Evolutionary conservation across 1,139 yeast species (phyloP).

Genomic region (Zygosaccharomyces pseudobailii): DNA sequence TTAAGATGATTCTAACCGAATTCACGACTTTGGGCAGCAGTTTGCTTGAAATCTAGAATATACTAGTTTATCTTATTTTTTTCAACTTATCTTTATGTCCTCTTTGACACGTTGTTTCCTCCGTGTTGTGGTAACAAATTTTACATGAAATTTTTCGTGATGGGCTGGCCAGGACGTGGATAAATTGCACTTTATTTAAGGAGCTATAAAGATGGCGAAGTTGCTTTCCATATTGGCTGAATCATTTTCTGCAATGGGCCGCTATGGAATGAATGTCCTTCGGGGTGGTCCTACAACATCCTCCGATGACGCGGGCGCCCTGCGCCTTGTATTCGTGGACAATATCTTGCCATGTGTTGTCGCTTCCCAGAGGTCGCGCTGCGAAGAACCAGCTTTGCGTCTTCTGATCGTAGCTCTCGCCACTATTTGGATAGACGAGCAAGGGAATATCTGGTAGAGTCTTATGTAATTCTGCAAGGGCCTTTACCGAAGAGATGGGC

Average conservation of each 20-base stretch:
- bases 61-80: not conserved
- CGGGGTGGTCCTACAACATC: slow-evolving; percentile 32
- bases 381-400: slow-evolving; percentile 20
- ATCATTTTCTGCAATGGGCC: not conserved
- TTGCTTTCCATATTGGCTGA: not conserved
- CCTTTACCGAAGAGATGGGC: slow-evolving; percentile 18
- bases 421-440: slow-evolving; percentile 29
- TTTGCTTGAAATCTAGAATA: not conserved
- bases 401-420: slow-evolving; percentile 26
- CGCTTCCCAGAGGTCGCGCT: not conserved
- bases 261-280: slow-evolving; percentile 21
- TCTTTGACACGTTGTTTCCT: slow-evolving; percentile 2
- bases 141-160: slow-evolving; percentile 4
- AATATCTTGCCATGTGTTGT: slow-evolving; percentile 20
- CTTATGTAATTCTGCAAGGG: slow-evolving; percentile 18
- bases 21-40: not conserved
- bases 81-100: not conserved
- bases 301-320: slow-evolving; percentile 28
- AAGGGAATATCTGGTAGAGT: slow-evolving; percentile 19
- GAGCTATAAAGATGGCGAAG: not conserved
- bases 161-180: slow-evolving; percentile 1
- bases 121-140: slow-evolving; percentile 2
- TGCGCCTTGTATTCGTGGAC: slow-evolving; percentile 17
- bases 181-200: not conserved
- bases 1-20: not conserved